Percentiles rank a stretch among this genome's conserved stretches.
Evolutionary conservation across 208 protist genomes (phyloP).

Genomic region (Naegleria gruberi): DNA sequence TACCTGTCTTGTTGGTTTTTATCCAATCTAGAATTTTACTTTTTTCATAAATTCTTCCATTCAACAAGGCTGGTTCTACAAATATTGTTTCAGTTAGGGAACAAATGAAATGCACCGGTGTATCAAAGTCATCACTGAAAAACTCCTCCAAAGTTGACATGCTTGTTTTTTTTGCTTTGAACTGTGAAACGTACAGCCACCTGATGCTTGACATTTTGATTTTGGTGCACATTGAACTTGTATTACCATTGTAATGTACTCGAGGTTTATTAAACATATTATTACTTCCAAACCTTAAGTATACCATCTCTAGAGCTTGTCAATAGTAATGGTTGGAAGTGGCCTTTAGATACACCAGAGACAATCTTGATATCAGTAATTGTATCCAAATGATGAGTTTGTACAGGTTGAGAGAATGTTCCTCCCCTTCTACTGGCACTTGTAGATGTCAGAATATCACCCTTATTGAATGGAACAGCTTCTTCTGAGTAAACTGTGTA

Average conservation of each 20-base stretch:
- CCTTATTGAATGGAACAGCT: not conserved
- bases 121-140: not conserved
- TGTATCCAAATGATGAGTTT: not conserved
- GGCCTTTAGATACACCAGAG: not conserved
- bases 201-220: no score
- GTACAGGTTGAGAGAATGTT: not conserved
- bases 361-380: slow-evolving; percentile 9
- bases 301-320: slow-evolving; percentile 14
- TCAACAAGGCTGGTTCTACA: not conserved
- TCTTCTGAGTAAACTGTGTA: not conserved
- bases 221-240: no score
- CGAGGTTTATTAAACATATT: not conserved
- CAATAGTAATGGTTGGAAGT: not conserved
- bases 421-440: not conserved
- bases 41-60: not conserved
- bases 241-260: no score
- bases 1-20: not conserved
- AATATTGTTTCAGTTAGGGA: not conserved
- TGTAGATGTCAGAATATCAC: not conserved
- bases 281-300: slow-evolving; percentile 2
- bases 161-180: no score
- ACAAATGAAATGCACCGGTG: not conserved
- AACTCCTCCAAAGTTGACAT: not conserved
- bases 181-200: no score
- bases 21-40: not conserved